Conservation (phyloP, 2,329 filamentous ascomycete genomes). For the Colletotrichum zoysiae region DNA sequence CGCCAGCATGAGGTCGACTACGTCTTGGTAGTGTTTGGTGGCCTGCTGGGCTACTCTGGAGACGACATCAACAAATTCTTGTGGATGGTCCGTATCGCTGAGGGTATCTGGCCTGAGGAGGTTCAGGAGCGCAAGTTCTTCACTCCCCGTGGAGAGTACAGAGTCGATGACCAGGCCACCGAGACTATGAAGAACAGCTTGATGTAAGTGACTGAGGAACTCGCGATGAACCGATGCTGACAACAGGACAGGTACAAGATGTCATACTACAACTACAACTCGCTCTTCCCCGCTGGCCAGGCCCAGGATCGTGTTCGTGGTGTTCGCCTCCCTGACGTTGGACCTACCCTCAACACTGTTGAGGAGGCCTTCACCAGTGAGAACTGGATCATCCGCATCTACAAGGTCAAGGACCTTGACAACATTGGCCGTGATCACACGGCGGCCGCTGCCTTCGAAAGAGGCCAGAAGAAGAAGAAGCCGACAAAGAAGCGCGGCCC, state of each 20-base stretch:
- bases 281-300: constrained; percentile 91
- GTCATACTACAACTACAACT: constrained; percentile 98
- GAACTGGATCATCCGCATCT: constrained; percentile 99
- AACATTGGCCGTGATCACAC: constrained; percentile 93
- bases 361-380: constrained; percentile 99
- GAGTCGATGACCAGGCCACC: constrained; percentile 91
- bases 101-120: constrained; percentile 99
- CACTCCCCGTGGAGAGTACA: constrained; percentile 92
- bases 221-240: constrained; percentile 44
- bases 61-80: constrained; percentile 99
- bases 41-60: constrained; percentile 94
- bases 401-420: constrained; percentile 99
- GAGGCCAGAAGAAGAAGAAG: constrained; percentile 88
- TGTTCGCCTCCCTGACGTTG: constrained; percentile 82
- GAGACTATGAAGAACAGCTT: constrained; percentile 99
- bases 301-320: constrained; percentile 91
- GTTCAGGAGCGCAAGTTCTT: constrained; percentile 98
- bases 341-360: constrained; percentile 86
- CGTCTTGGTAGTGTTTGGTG: constrained; percentile 96
- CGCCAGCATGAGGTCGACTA: constrained; percentile 99
- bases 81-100: constrained; percentile 99
- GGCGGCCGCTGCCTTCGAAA: constrained; percentile 76
- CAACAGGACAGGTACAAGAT: constrained; percentile 89
- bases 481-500: constrained; percentile 78
- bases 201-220: constrained; percentile 76